Conservation (phyloP, 129 eudicot genomes). For the Helianthus tuberosus region DNA sequence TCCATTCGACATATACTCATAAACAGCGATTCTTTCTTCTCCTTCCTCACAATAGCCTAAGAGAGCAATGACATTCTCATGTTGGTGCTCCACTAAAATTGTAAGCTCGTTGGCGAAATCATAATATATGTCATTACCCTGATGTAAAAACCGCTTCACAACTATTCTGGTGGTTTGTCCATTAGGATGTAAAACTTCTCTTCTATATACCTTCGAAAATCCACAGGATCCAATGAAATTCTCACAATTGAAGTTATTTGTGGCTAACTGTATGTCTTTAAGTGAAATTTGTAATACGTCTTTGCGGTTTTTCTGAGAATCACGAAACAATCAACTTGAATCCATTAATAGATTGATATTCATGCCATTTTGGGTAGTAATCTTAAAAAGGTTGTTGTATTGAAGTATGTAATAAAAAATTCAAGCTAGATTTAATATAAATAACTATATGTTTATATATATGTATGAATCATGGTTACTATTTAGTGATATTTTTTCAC, state of each 20-base stretch:
- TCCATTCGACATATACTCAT: not conserved
- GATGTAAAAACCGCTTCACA: not conserved
- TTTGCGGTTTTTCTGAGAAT: not conserved
- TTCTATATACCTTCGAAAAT: not conserved
- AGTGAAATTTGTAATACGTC: not conserved
- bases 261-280: too few species aligned
- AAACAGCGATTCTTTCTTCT: not conserved
- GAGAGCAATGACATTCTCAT: not conserved
- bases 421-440: too few species aligned
- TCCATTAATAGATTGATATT: too few species aligned
- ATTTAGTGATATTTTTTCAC: too few species aligned
- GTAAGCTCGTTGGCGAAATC: not conserved
- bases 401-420: too few species aligned
- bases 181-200: not conserved
- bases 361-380: too few species aligned
- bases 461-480: too few species aligned
- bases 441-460: too few species aligned
- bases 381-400: too few species aligned
- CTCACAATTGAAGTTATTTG: not conserved
- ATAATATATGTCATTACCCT: too few species aligned
- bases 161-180: not conserved
- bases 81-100: not conserved
- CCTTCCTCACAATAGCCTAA: not conserved
- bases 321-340: too few species aligned
- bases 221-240: not conserved